Percentiles rank a stretch among this genome's conserved stretches.
These are phyloP conservation scores for Luvunga scandens DNA, from an alignment of 345 rosid species.

Conservation along the genomic window DNA sequence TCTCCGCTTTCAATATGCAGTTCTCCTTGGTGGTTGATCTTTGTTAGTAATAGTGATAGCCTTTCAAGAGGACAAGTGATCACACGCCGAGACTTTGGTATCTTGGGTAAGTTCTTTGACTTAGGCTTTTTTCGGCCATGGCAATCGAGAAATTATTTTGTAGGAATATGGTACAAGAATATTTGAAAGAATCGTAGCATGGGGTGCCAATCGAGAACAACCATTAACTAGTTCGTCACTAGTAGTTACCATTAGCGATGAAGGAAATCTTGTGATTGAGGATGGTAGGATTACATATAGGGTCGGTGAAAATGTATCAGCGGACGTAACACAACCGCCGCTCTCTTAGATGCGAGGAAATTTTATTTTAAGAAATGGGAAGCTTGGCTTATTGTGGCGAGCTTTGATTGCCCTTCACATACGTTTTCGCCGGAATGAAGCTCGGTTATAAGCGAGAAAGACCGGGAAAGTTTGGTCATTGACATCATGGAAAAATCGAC, in stretches of 20 bases:
- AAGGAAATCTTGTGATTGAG: conserved; percentile 7
- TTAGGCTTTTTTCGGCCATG: conserved; percentile 3
- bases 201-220: conserved; percentile 9
- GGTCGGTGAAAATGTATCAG: background rate
- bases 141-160: background rate
- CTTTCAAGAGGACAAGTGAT: conserved; percentile 8
- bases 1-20: background rate
- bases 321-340: conserved; percentile 1
- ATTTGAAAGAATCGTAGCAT: background rate
- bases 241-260: background rate
- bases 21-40: background rate
- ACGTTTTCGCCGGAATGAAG: conserved; percentile 22
- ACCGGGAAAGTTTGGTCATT: conserved; percentile 10
- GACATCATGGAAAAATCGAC: conserved; percentile 19
- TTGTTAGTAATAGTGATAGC: background rate
- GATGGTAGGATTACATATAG: conserved; percentile 5
- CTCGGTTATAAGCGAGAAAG: conserved; percentile 10
- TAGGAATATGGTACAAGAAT: conserved; percentile 20
- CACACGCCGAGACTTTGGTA: background rate
- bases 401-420: conserved; percentile 21
- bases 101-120: conserved; percentile 14
- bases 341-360: conserved; percentile 27
- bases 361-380: conserved; percentile 23
- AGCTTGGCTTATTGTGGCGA: conserved; percentile 15
- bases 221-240: background rate